Conservation (phyloP, 2,329 filamentous ascomycete genomes). For the Neopestalotiopsis rosae region DNA sequence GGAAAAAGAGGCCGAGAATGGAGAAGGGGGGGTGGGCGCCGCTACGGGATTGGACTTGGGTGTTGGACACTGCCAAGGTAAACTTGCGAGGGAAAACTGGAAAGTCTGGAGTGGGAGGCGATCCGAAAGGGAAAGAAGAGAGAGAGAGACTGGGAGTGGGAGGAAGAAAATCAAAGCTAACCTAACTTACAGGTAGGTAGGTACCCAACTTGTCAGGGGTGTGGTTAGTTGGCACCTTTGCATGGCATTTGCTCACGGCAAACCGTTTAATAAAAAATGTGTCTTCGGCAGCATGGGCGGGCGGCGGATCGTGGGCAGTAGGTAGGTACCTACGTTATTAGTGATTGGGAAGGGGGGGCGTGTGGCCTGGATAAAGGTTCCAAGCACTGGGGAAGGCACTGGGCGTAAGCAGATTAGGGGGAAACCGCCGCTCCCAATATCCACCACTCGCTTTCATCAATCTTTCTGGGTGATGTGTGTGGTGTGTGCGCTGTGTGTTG, state of each 20-base stretch:
- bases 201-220: not conserved
- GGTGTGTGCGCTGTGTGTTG: not conserved
- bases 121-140: not conserved
- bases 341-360: too few relatives aligned
- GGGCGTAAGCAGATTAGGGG: not conserved
- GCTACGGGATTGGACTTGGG: constrained; percentile 1
- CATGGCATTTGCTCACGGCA: not conserved
- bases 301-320: too few relatives aligned
- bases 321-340: too few relatives aligned
- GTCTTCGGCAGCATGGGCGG: too few relatives aligned
- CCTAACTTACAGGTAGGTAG: not conserved
- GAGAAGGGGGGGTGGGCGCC: constrained; percentile 23
- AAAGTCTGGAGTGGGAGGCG: not conserved
- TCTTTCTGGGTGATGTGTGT: not conserved
- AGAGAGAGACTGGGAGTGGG: not conserved
- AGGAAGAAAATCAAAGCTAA: not conserved
- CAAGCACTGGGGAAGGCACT: not conserved
- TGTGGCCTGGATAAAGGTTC: not conserved
- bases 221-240: not conserved
- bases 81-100: not conserved
- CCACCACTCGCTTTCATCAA: not conserved
- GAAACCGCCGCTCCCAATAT: constrained; percentile 15
- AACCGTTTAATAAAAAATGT: too few relatives aligned
- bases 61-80: not conserved
- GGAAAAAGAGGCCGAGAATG: constrained; percentile 24